Evolutionary conservation across 495 filamentous ascomycete genomes (phyloP), one percentile per base, ranked within the genome.

Genomic region (Podospora sp.): DNA sequence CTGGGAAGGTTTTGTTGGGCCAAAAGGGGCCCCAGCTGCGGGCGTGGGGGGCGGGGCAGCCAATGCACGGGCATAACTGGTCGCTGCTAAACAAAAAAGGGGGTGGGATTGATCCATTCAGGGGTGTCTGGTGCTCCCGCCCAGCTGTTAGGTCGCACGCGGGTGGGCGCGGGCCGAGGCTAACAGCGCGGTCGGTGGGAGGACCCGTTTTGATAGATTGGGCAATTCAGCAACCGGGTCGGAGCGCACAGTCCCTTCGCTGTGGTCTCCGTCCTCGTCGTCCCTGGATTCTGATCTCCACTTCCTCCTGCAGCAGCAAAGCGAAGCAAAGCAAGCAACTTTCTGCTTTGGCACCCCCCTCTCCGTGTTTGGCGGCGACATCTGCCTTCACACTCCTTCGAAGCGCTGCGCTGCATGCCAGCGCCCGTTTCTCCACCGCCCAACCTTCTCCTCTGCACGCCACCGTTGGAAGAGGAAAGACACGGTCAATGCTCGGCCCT

Each of bases 221-320:
- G 27, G 9, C 63, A 65, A 65, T 65, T 51, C 55, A 35, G 27
- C 65, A 62, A 53, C 51, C 55, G 35, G 55, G 49, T 49, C 61
- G 40, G 29, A 51, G 60, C 60, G 57, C 60, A 58, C 2, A 33
- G 21, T 52, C 55, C 52, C 9, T 56, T 62, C 49, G 22, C 61
- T 40, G 26, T 52, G n/a, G 14, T n/a, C 22, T 58, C 35, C 27
- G 20, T 25, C 64, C 56, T 59, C 56, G 12, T 57, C 65, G 60
- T 57, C 51, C 29, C 65, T 60, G 49, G 65, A 56, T 40, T 68
- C 59, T 49, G 60, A 51, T 63, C 60, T 62, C 65, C 65, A 68
- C 65, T 29, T 24, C 25, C 40, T 27, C 52, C 51, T 65, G 52
- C 63, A 62, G 60, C 60, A 62, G 60, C 25, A 29, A 16, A 27